Percentiles rank a stretch among this genome's conserved stretches.
phyloP scores from a whole-genome alignment of 192 early-diverging fungal species.

The Phlyctochytrium planicorne region DNA sequence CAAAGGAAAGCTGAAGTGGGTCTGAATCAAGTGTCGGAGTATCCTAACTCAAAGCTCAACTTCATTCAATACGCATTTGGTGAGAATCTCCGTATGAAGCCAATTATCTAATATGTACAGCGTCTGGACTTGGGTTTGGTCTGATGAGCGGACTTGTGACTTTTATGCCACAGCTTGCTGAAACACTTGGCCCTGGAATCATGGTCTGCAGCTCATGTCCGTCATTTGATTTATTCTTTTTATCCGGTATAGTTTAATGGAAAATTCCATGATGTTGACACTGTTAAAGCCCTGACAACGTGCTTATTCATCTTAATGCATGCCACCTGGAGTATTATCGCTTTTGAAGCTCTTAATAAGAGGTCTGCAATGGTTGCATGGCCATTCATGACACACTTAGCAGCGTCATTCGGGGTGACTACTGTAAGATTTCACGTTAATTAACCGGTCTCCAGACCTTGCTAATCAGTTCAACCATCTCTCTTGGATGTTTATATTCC shows the following conservation, averaged over 20 bases:
- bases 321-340: slow-evolving; percentile 72
- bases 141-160: slow-evolving; percentile 68
- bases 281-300: slow-evolving; percentile 61
- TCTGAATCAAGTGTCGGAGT: slow-evolving; percentile 57
- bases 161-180: slow-evolving; percentile 63
- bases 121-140: slow-evolving; percentile 70
- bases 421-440: background rate
- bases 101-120: slow-evolving; percentile 27
- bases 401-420: slow-evolving; percentile 65
- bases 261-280: background rate
- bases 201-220: slow-evolving; percentile 68
- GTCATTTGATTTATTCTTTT: slow-evolving; percentile 57
- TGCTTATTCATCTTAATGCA: slow-evolving; percentile 70
- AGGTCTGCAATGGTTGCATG: slow-evolving; percentile 51
- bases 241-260: slow-evolving; percentile 54
- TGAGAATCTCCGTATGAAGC: slow-evolving; percentile 12
- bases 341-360: slow-evolving; percentile 64
- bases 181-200: slow-evolving; percentile 71
- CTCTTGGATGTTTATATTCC: slow-evolving; percentile 14
- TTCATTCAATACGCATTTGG: slow-evolving; percentile 63
- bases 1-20: slow-evolving; percentile 66
- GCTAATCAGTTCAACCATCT: background rate
- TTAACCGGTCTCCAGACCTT: background rate
- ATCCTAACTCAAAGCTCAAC: slow-evolving; percentile 70
- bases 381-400: slow-evolving; percentile 63